These are phyloP conservation scores for Acidomyces sp. DNA, from an alignment of 495 filamentous ascomycete genomes.

Conservation along the genomic window DNA sequence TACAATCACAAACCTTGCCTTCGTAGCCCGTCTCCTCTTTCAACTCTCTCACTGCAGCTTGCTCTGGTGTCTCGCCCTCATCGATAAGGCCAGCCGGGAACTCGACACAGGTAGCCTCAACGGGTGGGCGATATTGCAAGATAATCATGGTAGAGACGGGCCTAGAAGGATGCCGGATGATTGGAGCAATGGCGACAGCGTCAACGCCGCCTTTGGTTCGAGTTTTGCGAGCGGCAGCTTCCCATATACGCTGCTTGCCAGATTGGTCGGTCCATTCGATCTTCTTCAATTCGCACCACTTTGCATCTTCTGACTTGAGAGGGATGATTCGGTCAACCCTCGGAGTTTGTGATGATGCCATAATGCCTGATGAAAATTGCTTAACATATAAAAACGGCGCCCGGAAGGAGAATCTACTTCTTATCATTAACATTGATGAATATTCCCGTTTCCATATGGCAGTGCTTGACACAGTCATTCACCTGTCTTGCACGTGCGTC, in stretches of 20 bases:
- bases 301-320: constrained; percentile 34
- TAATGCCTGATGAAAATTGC: no score
- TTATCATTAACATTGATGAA: no score
- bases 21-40: constrained; percentile 91
- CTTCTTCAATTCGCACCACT: constrained; percentile 40
- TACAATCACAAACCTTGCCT: constrained; percentile 46
- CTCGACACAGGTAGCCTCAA: constrained; percentile 67
- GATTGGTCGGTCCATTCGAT: constrained; percentile 40
- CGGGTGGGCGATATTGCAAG: constrained; percentile 75
- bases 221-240: constrained; percentile 41
- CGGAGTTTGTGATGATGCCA: constrained; percentile 32
- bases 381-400: no score
- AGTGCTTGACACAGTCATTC: no score
- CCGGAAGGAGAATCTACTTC: no score
- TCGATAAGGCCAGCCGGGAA: constrained; percentile 80
- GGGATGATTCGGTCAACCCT: constrained; percentile 34
- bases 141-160: constrained; percentile 54
- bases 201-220: constrained; percentile 53
- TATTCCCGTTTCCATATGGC: no score
- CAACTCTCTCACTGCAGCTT: constrained; percentile 75
- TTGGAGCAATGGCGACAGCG: constrained; percentile 80
- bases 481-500: no score
- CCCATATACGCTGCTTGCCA: constrained; percentile 40
- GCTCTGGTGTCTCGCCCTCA: constrained; percentile 61
- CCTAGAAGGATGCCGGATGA: constrained; percentile 58